These are phyloP conservation scores for Asterophora parasitica DNA, from an alignment of 768 basidiomycete species.

Conservation along the genomic window DNA sequence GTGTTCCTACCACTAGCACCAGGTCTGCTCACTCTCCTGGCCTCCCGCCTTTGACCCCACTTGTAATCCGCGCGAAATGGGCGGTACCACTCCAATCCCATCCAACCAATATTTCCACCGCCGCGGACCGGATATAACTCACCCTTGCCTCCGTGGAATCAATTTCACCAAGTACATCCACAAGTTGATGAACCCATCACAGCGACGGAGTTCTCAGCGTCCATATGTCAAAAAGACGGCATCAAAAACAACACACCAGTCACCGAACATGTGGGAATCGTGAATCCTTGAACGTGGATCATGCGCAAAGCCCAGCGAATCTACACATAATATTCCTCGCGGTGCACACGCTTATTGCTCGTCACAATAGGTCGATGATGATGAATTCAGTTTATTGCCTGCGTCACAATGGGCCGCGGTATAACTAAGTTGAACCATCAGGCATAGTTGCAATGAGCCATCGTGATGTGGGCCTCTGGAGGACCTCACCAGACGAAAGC, in stretches of 20 bases:
- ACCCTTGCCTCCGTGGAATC: slow-evolving; percentile 32
- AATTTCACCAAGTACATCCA: slow-evolving; percentile 12
- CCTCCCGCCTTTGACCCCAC: slow-evolving; percentile 6
- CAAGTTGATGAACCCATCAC: slow-evolving; percentile 21
- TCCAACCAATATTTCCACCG: slow-evolving; percentile 26
- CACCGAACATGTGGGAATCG: slow-evolving; percentile 30
- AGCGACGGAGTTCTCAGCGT: slow-evolving; percentile 25
- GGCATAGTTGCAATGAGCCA: no score
- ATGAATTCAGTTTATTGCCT: no score
- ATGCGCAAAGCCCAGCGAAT: slow-evolving; percentile 9
- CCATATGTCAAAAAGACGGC: slow-evolving; percentile 28
- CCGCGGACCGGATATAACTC: slow-evolving; percentile 31
- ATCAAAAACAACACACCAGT: slow-evolving; percentile 28
- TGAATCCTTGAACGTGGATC: slow-evolving; percentile 23
- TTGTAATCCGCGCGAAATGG: slow-evolving; percentile 8
- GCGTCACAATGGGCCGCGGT: slow-evolving; percentile 1
- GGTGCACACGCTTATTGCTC: slow-evolving; percentile 5
- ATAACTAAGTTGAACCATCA: neutral
- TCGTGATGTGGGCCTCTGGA: neutral
- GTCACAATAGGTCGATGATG: slow-evolving; percentile 10
- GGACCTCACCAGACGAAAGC: neutral
- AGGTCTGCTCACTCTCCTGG: neutral
- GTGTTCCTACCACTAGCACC: neutral
- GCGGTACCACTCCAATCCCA: slow-evolving; percentile 2
- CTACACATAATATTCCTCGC: slow-evolving; percentile 6